Conservation (phyloP, 2,329 filamentous ascomycete species). For the Thielaviopsis populi region DNA sequence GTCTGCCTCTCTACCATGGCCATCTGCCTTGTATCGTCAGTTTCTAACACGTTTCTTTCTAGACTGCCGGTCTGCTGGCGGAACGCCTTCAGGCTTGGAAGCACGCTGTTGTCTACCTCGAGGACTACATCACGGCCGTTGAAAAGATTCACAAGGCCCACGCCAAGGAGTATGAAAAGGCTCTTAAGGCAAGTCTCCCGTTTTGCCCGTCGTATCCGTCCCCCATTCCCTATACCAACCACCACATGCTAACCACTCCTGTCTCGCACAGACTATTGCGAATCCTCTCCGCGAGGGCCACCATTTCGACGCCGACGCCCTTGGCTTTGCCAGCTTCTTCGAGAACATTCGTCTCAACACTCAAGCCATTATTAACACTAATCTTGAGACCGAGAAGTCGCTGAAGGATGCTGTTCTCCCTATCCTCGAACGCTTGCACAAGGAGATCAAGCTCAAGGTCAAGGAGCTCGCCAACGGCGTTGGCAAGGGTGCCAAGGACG, state of each 20-base stretch:
- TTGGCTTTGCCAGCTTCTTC: constrained; percentile 77
- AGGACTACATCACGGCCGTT: constrained; percentile 73
- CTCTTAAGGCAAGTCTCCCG: constrained; percentile 51
- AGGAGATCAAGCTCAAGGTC: constrained; percentile 90
- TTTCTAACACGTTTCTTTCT: constrained; percentile 3
- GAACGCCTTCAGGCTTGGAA: constrained; percentile 93
- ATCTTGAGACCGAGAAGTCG: constrained; percentile 80
- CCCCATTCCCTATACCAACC: background rate
- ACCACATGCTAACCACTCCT: constrained; percentile 10
- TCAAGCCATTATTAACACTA: constrained; percentile 75
- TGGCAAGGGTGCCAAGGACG: constrained; percentile 71
- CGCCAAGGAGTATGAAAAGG: constrained; percentile 88
- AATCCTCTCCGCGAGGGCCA: constrained; percentile 76
- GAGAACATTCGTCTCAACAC: constrained; percentile 91
- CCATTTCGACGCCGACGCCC: constrained; percentile 84
- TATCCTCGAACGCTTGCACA: constrained; percentile 77
- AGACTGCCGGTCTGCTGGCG: constrained; percentile 67
- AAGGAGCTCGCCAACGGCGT: constrained; percentile 78
- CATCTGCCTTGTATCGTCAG: background rate
- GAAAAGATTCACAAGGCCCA: constrained; percentile 76
- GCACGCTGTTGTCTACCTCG: constrained; percentile 77
- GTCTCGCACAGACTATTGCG: constrained; percentile 53
- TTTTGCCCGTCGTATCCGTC: constrained; percentile 22
- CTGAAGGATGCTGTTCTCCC: constrained; percentile 77
- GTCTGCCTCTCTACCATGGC: background rate